Evolutionary conservation across 805 yeast species (phyloP), one percentile per base, ranked within the genome.

Genomic region (Zygoascus ofunaensis): DNA sequence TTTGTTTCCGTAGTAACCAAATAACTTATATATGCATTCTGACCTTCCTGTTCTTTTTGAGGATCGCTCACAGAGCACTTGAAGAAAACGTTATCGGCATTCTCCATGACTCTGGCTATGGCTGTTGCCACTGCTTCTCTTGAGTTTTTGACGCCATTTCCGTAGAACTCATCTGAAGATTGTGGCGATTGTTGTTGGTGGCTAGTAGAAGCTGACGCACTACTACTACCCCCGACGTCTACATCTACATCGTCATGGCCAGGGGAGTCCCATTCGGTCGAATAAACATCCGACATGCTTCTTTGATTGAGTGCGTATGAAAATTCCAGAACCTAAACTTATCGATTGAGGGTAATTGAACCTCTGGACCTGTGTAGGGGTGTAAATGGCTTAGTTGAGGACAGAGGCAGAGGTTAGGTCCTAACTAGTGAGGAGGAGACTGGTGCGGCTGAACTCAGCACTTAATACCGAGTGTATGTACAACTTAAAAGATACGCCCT

Each of bases 21-120:
- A 57, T 82, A 87, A 4, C 92, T 74, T 8, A 84, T 81, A 60
- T 65, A 86, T n/a, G 86, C 80, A 52, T 82, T 82, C 48, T 82
- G 81, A 2, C 82, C 79, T 42, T 85, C 92, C 43, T 74, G 68
- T 57, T 83, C 90, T 54, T 80, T 76, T 45, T 74, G 71, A 2
- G 94, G 92, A 19, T 72, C 71, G 2, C 71, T 59, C 4, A 82
- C 86, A 2, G 44, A 49, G 2, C 73, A 64, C 24, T 62, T 56
- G 42, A 72, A 67, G 47, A 39, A 64, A 30, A 61, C 55, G 21
- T 54, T n/a, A 23, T 40, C 43, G 17, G 17, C 40, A 12, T 39
- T 24, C 12, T 26, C 30, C 30, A 26, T 26, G 12, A 26, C 30
- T 26, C 30, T 26, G 7, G 30, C 7, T 8, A 26, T 26, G 10